These are phyloP conservation scores for Polyporus arcularius DNA, from an alignment of 768 basidiomycete genomes.

Conservation along the genomic window DNA sequence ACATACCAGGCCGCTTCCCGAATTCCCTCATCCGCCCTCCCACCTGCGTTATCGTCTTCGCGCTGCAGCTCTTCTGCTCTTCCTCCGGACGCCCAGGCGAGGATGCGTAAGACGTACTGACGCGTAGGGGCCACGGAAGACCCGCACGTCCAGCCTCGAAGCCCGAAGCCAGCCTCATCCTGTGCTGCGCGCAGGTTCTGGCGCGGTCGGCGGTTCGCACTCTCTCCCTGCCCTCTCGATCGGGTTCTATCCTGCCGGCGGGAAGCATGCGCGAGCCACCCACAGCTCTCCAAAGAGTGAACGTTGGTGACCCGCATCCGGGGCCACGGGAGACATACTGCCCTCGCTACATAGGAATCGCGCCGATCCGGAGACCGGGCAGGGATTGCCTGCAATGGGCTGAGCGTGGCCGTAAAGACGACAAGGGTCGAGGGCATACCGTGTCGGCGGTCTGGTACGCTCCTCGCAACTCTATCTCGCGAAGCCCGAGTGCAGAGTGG, in stretches of 20 bases:
- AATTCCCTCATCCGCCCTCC: not conserved
- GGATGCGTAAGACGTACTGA: not conserved
- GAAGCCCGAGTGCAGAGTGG: not conserved
- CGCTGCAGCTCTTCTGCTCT: not conserved
- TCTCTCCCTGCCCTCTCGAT: too few species aligned
- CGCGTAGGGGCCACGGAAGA: not conserved
- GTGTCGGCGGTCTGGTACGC: not conserved
- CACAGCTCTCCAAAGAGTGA: too few species aligned
- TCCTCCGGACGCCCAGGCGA: not conserved
- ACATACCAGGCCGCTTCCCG: not conserved
- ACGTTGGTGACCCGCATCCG: too few species aligned
- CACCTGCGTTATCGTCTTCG: not conserved
- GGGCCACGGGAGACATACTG: too few species aligned
- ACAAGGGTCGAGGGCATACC: not conserved
- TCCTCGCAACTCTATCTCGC: constrained; percentile 9
- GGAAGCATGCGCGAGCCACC: too few species aligned
- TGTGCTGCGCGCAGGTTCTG: not conserved
- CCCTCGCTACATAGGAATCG: not conserved
- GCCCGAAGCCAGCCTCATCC: not conserved
- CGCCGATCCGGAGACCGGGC: not conserved
- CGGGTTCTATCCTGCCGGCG: too few species aligned
- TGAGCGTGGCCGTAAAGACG: not conserved
- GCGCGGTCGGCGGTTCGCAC: too few species aligned
- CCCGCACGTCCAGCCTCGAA: not conserved
- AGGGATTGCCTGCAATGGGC: not conserved